phyloP scores from a whole-genome alignment of 192 early-diverging fungal species.

The Coemansia sp. region DNA sequence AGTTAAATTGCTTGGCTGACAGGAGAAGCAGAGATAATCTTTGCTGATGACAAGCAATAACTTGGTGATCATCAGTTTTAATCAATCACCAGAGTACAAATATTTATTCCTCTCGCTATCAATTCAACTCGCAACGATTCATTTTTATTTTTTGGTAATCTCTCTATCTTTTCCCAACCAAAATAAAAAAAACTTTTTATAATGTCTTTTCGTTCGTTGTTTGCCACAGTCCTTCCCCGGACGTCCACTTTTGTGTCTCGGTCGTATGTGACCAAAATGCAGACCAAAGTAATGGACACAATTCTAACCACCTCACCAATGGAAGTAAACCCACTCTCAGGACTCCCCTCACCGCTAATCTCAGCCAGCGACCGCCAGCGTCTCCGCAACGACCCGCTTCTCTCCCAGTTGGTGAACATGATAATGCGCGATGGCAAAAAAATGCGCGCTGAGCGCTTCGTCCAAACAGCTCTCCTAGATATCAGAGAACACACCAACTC shows the following conservation, averaged over 20 bases:
- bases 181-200: background rate
- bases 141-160: background rate
- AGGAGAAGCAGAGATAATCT: background rate
- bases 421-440: constrained; percentile 95
- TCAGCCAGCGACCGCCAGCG: constrained; percentile 43
- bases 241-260: background rate
- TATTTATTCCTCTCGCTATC: background rate
- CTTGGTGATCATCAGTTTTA: background rate
- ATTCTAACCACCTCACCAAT: constrained; percentile 20
- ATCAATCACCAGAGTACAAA: background rate
- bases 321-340: constrained; percentile 27
- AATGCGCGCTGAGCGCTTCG: constrained; percentile 68
- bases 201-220: constrained; percentile 17
- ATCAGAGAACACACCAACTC: constrained; percentile 66
- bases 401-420: constrained; percentile 84
- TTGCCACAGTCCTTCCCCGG: background rate
- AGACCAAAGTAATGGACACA: constrained; percentile 21
- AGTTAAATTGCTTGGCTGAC: background rate
- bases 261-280: constrained; percentile 38
- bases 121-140: background rate
- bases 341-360: constrained; percentile 30
- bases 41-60: background rate
- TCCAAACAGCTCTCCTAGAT: constrained; percentile 69
- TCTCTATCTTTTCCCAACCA: background rate
- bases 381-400: constrained; percentile 64